phyloP scores from a whole-genome alignment of 2,329 filamentous ascomycete species.

The Pseudogymnoascus sp. region DNA sequence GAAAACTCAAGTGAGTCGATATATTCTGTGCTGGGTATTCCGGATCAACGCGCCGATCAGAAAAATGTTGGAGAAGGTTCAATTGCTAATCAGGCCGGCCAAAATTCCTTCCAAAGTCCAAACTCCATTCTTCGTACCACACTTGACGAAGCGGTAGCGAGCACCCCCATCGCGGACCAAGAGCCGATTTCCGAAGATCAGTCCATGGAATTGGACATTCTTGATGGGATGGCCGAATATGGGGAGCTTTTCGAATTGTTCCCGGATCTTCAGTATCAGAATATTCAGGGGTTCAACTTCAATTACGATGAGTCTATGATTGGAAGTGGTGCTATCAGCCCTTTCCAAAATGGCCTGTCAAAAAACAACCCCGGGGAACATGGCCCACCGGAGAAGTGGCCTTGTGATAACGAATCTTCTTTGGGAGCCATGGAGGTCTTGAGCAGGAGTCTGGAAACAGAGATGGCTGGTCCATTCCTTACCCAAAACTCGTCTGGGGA shows the following conservation, averaged over 20 bases:
- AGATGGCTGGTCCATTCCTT: neutral
- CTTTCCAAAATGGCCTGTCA: neutral
- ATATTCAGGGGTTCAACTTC: neutral
- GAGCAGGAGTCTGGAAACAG: neutral
- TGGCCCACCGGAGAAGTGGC: neutral
- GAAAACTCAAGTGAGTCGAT: neutral
- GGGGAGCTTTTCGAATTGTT: neutral
- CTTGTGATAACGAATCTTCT: neutral
- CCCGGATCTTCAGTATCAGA: neutral
- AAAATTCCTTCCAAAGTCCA: neutral
- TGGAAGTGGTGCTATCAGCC: neutral
- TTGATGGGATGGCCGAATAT: neutral
- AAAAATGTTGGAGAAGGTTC: neutral
- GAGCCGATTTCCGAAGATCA: neutral
- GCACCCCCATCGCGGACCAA: neutral
- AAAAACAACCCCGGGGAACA: neutral
- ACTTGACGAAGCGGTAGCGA: neutral
- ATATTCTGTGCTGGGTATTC: too few relatives aligned
- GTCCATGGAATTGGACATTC: neutral
- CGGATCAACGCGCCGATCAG: neutral
- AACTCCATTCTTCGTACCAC: neutral
- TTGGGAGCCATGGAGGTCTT: neutral
- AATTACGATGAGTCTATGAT: neutral
- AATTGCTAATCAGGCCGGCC: neutral
- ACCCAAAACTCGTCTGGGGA: neutral